Conservation (phyloP, 208 protist genomes). For the Crithidia mellificae region DNA sequence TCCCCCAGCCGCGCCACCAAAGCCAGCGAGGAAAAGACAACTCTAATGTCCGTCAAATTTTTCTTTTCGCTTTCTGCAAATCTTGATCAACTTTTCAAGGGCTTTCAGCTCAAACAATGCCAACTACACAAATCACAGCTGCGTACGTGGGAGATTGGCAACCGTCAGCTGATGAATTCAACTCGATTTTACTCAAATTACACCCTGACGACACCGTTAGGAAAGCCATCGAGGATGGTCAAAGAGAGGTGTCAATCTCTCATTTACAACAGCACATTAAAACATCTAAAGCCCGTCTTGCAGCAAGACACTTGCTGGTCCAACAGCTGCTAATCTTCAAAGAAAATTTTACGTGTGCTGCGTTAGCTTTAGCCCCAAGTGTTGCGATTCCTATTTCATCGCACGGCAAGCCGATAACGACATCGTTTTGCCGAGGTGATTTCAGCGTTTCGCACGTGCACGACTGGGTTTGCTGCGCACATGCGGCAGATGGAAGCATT, state of each 20-base stretch:
- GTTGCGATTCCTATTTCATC: neutral
- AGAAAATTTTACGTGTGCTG: neutral
- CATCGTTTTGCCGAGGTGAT: neutral
- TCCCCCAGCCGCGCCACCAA: too few relatives aligned
- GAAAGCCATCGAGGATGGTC: constrained; percentile 15
- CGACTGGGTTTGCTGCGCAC: constrained; percentile 33
- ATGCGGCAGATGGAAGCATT: neutral
- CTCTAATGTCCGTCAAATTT: too few relatives aligned
- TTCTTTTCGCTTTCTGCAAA: too few relatives aligned
- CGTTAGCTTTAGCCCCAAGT: neutral
- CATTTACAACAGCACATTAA: neutral
- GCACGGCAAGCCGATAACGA: constrained; percentile 20
- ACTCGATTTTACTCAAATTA: neutral
- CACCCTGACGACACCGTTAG: constrained; percentile 19
- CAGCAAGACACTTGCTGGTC: constrained; percentile 22
- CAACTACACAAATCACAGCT: too few relatives aligned
- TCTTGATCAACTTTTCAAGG: too few relatives aligned
- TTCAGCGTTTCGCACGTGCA: constrained; percentile 34
- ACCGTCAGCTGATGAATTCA: constrained; percentile 5
- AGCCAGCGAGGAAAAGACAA: too few relatives aligned
- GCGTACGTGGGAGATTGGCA: too few relatives aligned
- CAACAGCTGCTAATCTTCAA: neutral
- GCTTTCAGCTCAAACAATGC: too few relatives aligned
- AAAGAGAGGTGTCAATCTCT: neutral
- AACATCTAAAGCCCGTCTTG: constrained; percentile 11